These are phyloP conservation scores for Aspergillus melleus DNA, from an alignment of 2,329 filamentous ascomycete species.

Conservation along the genomic window DNA sequence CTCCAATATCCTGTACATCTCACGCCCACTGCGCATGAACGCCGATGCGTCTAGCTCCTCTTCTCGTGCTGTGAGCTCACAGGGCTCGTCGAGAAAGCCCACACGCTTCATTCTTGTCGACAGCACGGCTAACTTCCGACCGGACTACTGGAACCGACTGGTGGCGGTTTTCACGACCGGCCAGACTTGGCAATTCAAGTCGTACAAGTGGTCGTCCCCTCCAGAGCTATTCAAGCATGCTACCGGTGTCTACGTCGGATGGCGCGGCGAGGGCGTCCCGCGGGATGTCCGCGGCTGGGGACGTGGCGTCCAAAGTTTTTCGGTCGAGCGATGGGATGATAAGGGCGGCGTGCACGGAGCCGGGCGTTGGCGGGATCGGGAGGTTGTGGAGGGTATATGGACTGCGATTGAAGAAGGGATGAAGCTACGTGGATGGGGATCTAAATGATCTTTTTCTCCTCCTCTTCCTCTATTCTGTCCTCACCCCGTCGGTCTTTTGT, in stretches of 20 bases:
- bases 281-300: conserved; percentile 81
- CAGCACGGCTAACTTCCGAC: conserved; percentile 90
- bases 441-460: conserved; percentile 22
- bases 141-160: conserved; percentile 94
- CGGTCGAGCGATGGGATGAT: conserved; percentile 79
- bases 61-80: conserved; percentile 57
- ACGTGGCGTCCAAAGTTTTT: conserved; percentile 73
- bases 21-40: conserved; percentile 67
- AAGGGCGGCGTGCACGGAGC: conserved; percentile 39
- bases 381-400: conserved; percentile 93
- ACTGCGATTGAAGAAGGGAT: conserved; percentile 83
- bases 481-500: neutral
- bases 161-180: conserved; percentile 97
- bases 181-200: conserved; percentile 98
- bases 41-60: conserved; percentile 31
- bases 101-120: conserved; percentile 96
- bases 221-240: conserved; percentile 87
- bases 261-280: conserved; percentile 79
- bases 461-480: neutral
- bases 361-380: conserved; percentile 77
- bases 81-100: conserved; percentile 53
- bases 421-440: conserved; percentile 75
- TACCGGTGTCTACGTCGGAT: conserved; percentile 85
- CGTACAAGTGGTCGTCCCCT: conserved; percentile 91
- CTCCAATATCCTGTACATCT: conserved; percentile 81